These are phyloP conservation scores for Hammondia hammondi DNA, from an alignment of 169 alveolate genomes.

Conservation along the genomic window DNA sequence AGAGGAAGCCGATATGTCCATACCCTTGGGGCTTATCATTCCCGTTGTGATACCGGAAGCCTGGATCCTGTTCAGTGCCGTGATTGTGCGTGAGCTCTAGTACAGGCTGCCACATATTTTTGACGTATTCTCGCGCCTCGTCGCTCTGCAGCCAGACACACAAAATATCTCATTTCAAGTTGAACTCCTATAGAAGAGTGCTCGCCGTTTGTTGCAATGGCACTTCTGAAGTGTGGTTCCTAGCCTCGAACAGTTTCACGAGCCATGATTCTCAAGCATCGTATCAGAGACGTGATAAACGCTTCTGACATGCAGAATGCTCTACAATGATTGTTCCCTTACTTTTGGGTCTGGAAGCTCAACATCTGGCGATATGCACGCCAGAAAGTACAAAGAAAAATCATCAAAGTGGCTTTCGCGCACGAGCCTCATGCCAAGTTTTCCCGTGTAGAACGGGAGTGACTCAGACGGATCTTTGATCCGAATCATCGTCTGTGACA, in stretches of 20 bases:
- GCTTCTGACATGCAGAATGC: too few relatives aligned
- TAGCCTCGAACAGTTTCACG: too few relatives aligned
- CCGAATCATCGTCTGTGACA: slow-evolving; percentile 83
- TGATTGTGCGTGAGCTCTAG: slow-evolving; percentile 81
- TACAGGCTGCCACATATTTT: slow-evolving; percentile 76
- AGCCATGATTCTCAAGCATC: not conserved
- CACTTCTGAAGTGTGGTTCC: too few relatives aligned
- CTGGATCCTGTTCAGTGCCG: slow-evolving; percentile 77
- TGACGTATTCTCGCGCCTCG: slow-evolving; percentile 71
- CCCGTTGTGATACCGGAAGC: slow-evolving; percentile 78
- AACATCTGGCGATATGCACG: slow-evolving; percentile 45
- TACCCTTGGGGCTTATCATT: slow-evolving; percentile 79
- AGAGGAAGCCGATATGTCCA: slow-evolving; percentile 82
- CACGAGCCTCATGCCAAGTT: slow-evolving; percentile 77
- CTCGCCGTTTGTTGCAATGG: too few relatives aligned
- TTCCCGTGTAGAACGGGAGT: slow-evolving; percentile 72
- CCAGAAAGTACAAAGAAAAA: slow-evolving; percentile 70
- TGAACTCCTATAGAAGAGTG: not conserved
- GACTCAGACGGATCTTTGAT: slow-evolving; percentile 77
- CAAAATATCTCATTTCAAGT: not conserved
- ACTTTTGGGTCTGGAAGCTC: slow-evolving; percentile 51
- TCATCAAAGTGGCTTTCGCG: not conserved
- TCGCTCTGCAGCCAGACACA: slow-evolving; percentile 7
- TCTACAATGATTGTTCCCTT: not conserved
- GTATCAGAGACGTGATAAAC: too few relatives aligned